Evolutionary conservation across 2,329 filamentous ascomycete genomes (phyloP).

Genomic region (Sporothrix variecibatus): DNA sequence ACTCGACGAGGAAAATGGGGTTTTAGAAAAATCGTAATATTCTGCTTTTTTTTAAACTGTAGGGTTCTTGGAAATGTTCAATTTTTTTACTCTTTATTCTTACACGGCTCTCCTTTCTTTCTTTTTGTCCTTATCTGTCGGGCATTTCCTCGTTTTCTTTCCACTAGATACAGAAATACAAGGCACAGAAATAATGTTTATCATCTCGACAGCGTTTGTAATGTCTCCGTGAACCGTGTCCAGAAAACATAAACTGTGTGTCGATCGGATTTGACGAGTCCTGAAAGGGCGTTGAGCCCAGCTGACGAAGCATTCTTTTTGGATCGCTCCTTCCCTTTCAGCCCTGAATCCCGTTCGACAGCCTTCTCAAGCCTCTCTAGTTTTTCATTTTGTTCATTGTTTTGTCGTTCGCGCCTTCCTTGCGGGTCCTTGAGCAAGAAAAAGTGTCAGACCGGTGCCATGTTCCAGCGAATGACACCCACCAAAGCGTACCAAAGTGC

Average conservation of each 20-base stretch:
- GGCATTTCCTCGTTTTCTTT: background rate
- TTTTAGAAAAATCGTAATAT: slow-evolving; percentile 3
- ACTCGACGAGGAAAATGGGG: slow-evolving; percentile 7
- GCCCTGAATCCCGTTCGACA: slow-evolving; percentile 5
- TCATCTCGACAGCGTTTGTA: background rate
- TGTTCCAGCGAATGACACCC: slow-evolving; percentile 6
- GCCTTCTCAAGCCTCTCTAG: background rate
- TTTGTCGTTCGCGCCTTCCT: background rate
- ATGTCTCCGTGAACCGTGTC: background rate
- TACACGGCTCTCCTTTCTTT: background rate
- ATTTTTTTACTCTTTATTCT: background rate
- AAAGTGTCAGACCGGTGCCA: background rate
- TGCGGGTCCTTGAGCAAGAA: background rate
- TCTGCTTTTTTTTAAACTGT: background rate
- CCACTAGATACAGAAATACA: background rate
- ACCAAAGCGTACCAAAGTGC: background rate
- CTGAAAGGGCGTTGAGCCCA: background rate
- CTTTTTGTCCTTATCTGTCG: background rate
- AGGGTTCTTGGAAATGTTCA: background rate
- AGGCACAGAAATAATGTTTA: background rate
- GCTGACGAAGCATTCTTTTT: background rate
- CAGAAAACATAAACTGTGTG: background rate
- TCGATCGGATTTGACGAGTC: background rate
- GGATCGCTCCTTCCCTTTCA: background rate
- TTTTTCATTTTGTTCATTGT: background rate